These are phyloP conservation scores for Neonectria magnoliae DNA, from an alignment of 2,329 filamentous ascomycete species.

Conservation along the genomic window DNA sequence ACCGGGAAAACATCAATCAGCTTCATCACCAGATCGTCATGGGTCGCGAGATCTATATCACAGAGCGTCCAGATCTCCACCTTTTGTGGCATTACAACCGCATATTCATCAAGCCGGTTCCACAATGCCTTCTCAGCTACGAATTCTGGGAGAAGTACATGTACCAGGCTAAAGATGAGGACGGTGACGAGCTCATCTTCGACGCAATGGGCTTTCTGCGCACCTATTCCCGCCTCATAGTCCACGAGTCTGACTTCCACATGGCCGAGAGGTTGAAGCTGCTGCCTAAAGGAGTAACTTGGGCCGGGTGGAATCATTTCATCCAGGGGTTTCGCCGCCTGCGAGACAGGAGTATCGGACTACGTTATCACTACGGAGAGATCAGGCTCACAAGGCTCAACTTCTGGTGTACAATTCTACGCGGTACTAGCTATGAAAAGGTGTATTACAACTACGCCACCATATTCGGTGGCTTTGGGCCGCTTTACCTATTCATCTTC, in stretches of 20 bases:
- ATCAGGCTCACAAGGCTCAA: constrained; percentile 49
- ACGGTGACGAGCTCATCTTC: constrained; percentile 21
- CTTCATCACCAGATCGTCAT: constrained; percentile 46
- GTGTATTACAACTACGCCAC: constrained; percentile 21
- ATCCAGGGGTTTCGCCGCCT: constrained; percentile 42
- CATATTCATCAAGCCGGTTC: constrained; percentile 55
- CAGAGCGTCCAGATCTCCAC: constrained; percentile 52
- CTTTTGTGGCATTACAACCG: constrained; percentile 51
- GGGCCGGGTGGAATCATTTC: constrained; percentile 44
- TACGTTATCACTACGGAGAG: constrained; percentile 50
- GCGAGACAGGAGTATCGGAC: constrained; percentile 37
- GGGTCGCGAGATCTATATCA: constrained; percentile 49
- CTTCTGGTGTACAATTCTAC: constrained; percentile 14
- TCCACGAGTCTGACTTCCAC: constrained; percentile 47
- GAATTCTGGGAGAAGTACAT: constrained; percentile 46
- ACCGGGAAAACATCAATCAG: constrained; percentile 40
- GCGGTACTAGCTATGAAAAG: constrained; percentile 11
- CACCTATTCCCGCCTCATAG: constrained; percentile 47
- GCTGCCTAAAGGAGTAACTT: constrained; percentile 40
- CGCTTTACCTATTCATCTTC: constrained; percentile 25
- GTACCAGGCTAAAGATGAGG: constrained; percentile 6
- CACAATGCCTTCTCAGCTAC: constrained; percentile 47
- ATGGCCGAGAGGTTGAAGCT: constrained; percentile 41
- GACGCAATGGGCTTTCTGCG: constrained; percentile 48
- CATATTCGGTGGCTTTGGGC: constrained; percentile 19